Evolutionary conservation across 169 alveolate genomes (phyloP), one percentile per base, ranked within the genome.

Genomic region (Plasmodium reichenowi): DNA sequence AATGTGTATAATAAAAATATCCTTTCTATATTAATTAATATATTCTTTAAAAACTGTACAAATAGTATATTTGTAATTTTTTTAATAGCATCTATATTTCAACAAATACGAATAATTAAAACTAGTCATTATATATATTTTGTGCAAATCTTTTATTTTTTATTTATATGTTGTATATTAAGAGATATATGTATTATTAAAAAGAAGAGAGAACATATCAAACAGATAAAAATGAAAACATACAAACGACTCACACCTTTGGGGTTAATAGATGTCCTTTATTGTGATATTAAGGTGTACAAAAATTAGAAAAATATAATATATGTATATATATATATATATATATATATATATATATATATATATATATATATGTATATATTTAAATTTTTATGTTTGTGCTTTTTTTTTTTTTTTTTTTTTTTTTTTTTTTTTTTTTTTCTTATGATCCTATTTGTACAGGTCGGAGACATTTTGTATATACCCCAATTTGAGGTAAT

Each of bases 401-500:
- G 5, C 3, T 6, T 52, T 0, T 52, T 3, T 15, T 52, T 20
- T 3, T 15, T 52, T 20, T 2, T 22, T 6, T 67, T 73, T 73
- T 20, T 7, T 48, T 12, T 6, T 52, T 0, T 52, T 3, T 15
- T 52, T 20, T 24, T 59, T 3, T 29, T 2, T 22, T 6, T 67
- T 73, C 58, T 20, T 7, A 9, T 24, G 15, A 1, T 10, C 9
- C 17, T 10, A 26, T 17, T 60, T 8, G 1, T 17, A 24, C 58
- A 74, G 88, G 88, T 74, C n/a, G 88, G 88, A 20, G 88, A 74
- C 20, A 50, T 74, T 38, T 26, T 74, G 22, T 74, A 74, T 66
- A 52, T 74, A 12, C 73, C 58, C 10, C 73, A 74, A 74, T 32
- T 32, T 45, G 88, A 74, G n/a, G 88, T 58, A 58, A 15, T 58